Conservation (phyloP, 164 flowering plant genomes). For the Aristolochia fimbriata region DNA sequence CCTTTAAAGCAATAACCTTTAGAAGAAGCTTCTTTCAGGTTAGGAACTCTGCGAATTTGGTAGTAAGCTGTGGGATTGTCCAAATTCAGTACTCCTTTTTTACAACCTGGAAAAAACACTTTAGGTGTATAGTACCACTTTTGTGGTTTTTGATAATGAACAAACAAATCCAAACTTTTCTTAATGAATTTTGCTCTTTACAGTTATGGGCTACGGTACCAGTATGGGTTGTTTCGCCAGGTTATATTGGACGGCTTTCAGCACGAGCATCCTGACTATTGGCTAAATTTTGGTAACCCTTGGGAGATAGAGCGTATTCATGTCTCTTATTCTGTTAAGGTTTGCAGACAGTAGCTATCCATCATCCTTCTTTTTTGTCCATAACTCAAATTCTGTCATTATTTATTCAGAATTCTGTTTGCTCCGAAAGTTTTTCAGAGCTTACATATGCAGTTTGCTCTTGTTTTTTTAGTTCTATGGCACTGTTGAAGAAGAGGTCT, state of each 20-base stretch:
- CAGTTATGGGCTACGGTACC: slow-evolving; percentile 55
- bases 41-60: too few species aligned
- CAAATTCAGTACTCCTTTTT: too few species aligned
- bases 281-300: slow-evolving; percentile 58
- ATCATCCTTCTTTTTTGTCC: slow-evolving; percentile 1
- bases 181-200: slow-evolving; percentile 6
- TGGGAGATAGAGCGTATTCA: slow-evolving; percentile 60
- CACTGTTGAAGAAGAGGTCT: slow-evolving; percentile 34
- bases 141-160: too few species aligned
- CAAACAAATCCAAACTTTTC: too few species aligned
- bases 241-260: slow-evolving; percentile 48
- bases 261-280: slow-evolving; percentile 51
- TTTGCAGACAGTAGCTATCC: slow-evolving; percentile 14
- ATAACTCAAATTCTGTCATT: background rate
- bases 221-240: slow-evolving; percentile 53
- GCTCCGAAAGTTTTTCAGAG: background rate
- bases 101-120: too few species aligned
- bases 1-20: too few species aligned
- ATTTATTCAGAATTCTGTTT: background rate
- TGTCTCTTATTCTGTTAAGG: slow-evolving; percentile 50
- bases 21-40: too few species aligned
- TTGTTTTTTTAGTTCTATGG: slow-evolving; percentile 38
- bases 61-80: too few species aligned
- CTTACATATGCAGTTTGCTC: background rate
- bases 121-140: too few species aligned